These are phyloP conservation scores for Orbilia javanica DNA, from an alignment of 2,329 filamentous ascomycete species.

Conservation along the genomic window DNA sequence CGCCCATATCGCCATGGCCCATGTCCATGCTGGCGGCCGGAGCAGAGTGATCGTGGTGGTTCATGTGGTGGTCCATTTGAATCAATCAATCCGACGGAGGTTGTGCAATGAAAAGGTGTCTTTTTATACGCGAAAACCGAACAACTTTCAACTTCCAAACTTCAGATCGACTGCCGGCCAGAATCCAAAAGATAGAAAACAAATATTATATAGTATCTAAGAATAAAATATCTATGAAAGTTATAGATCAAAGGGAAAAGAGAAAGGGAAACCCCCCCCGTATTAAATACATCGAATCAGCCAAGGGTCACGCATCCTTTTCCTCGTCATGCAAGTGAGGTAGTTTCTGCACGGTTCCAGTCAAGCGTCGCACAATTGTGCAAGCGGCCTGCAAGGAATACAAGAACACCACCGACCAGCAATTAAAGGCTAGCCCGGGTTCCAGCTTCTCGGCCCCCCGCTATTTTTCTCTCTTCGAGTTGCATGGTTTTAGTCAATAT, in stretches of 20 bases:
- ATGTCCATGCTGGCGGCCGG: constrained; percentile 46
- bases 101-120: constrained; percentile 9
- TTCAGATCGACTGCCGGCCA: too few species aligned
- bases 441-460: not conserved
- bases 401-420: too few species aligned
- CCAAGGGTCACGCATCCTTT: constrained; percentile 13
- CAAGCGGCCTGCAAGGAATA: constrained; percentile 20
- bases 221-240: not conserved
- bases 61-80: constrained; percentile 59
- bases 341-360: constrained; percentile 41
- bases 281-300: constrained; percentile 21
- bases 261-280: not conserved
- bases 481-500: too few species aligned
- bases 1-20: constrained; percentile 60
- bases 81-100: too few species aligned
- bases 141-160: too few species aligned
- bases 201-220: too few species aligned
- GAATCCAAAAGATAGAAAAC: too few species aligned
- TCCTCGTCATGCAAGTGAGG: constrained; percentile 41
- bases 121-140: not conserved
- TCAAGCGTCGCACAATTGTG: constrained; percentile 39
- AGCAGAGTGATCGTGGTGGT: constrained; percentile 46
- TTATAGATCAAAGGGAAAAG: too few species aligned
- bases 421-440: too few species aligned
- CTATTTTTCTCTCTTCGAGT: not conserved